Percentiles rank a stretch among this genome's conserved stretches.
phyloP scores from a whole-genome alignment of 345 rosid species.

The Eucalyptus globulus region DNA sequence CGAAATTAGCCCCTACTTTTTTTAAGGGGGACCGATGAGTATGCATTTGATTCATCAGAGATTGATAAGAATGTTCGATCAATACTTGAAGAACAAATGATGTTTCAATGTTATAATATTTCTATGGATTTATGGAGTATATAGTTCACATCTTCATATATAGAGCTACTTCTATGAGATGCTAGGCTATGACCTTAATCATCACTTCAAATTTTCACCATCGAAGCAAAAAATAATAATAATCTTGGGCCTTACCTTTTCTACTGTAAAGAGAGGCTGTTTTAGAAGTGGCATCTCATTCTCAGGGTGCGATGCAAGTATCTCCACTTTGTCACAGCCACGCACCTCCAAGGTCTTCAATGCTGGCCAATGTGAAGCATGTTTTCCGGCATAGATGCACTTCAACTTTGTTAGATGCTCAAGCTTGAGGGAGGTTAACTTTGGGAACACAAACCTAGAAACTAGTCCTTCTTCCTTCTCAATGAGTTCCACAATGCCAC shows the following conservation, averaged over 20 bases:
- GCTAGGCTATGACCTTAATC: fast-evolving
- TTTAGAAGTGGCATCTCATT: too few relatives aligned
- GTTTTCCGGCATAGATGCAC: not conserved
- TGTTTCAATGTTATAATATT: too few relatives aligned
- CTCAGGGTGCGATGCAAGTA: too few relatives aligned
- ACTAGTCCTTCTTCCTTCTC: fast-evolving
- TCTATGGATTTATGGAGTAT: fast-evolving
- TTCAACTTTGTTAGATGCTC: fast-evolving
- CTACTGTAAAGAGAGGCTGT: fast-evolving
- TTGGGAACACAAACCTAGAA: not conserved
- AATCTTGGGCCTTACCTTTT: too few relatives aligned
- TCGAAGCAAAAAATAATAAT: too few relatives aligned
- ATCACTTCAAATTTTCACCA: too few relatives aligned
- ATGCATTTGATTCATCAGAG: too few relatives aligned
- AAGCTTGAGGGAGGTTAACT: not conserved
- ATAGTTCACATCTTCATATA: fast-evolving
- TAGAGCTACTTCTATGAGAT: too few relatives aligned
- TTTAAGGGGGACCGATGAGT: too few relatives aligned
- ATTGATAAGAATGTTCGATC: too few relatives aligned
- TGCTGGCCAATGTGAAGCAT: not conserved
- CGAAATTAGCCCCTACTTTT: not conserved
- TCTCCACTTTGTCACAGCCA: too few relatives aligned
- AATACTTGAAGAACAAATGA: too few relatives aligned
- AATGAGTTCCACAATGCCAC: not conserved
- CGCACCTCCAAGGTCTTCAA: not conserved